Evolutionary conservation across 2,329 filamentous ascomycete genomes (phyloP), one percentile per base, ranked within the genome.

Genomic region (Arachnomyces sp.): DNA sequence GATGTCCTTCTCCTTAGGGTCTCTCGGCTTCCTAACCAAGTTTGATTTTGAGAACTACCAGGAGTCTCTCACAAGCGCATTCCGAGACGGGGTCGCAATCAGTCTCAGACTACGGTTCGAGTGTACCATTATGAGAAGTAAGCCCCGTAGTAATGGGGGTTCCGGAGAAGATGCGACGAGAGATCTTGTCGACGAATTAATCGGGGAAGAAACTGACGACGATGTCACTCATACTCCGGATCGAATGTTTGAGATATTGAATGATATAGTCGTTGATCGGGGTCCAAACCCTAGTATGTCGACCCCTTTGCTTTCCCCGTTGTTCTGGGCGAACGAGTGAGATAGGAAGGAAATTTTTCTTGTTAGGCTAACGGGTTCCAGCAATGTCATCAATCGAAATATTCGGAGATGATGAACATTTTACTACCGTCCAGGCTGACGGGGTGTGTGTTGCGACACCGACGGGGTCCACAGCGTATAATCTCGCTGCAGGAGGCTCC

Each of bases 201-300:
- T 94, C 36, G 89, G 86, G 4, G 84, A 90, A 56, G 86, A 90
- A 65, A 78, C 77, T 35, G 86, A 89, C 34, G 84, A 93, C 52
- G 79, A 84, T 51, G 78, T 82, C 50, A 96, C 90, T 0, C 92
- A 96, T 66, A 75, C 71, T 31, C 89, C 89, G 0, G 86, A 92
- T 52, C 79, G 80, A 30, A 89, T 84, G 1, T 87, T 81, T 59
- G 86, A 94, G 61, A 94, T 96, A 43, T 67, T 98, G 46, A 98
- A 98, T 54, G 92, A 98, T 59, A 80, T 96, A n/a, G 90, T 98
- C 7, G 79, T 96, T 20, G 92, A 98, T 56, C 76, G 92, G 13
- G 92, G 92, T 0, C 92, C 92, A 5, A 95, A 93, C 61, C 80
- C 90, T 34, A 94, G 83, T 87, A 68, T 68, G 81, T 71, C n/a